A percentile compares a stretch with the other conserved stretches of the same genome.
phyloP scores from a whole-genome alignment of 2,329 filamentous ascomycete genomes.

The Colletotrichum lindemuthianum region DNA sequence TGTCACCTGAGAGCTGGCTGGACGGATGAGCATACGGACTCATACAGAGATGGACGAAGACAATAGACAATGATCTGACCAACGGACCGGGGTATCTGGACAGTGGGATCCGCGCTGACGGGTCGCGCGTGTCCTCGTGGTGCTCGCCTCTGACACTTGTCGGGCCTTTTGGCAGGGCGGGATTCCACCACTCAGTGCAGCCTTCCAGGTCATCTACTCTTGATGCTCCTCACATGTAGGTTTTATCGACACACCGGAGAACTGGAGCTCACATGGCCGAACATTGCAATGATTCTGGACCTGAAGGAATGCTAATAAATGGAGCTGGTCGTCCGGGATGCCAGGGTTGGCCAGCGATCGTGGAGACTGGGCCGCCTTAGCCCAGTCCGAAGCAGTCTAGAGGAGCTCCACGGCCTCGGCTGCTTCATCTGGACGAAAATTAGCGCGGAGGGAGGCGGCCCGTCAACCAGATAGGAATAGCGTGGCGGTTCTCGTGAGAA shows the following conservation, averaged over 20 bases:
- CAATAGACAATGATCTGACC: constrained; percentile 9
- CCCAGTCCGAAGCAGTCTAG: neutral
- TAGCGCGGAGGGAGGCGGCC: constrained; percentile 38
- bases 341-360: constrained; percentile 5
- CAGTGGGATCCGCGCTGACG: constrained; percentile 17
- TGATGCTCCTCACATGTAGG: no score
- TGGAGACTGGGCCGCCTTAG: constrained; percentile 7
- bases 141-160: neutral
- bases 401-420: constrained; percentile 7
- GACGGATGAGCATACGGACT: no score
- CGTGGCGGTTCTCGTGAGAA: neutral
- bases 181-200: constrained; percentile 16
- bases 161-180: constrained; percentile 2
- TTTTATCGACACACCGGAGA: no score
- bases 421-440: constrained; percentile 27
- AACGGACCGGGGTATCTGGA: constrained; percentile 8
- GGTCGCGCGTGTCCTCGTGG: constrained; percentile 18
- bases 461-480: constrained; percentile 37
- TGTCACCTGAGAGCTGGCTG: no score
- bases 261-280: no score
- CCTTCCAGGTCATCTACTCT: neutral
- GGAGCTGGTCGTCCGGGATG: neutral
- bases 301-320: neutral
- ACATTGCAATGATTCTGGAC: no score
- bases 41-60: neutral